Evolutionary conservation across 2,329 filamentous ascomycete genomes (phyloP), one percentile per base, ranked within the genome.

Genomic region (Didymella keratinophila): DNA sequence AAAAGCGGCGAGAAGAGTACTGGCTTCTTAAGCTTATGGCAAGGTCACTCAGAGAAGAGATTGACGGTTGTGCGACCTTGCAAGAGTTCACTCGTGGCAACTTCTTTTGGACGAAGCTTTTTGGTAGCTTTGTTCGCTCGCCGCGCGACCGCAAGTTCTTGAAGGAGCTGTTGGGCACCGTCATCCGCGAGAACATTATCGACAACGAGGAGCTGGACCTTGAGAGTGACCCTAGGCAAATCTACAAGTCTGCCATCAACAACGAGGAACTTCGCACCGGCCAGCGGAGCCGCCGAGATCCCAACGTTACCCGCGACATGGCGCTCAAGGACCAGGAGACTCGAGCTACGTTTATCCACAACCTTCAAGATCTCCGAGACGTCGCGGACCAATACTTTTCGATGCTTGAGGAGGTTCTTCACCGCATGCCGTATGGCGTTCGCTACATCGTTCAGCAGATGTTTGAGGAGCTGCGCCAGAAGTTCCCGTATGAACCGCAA

Each of bases 241-340:
- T 99, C 56, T 98, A 99, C 78, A 87, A 91, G 41, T 95, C 93
- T 5, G 89, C 92, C 14, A 96, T 99, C 79, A 98, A 96, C 80
- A 97, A 99, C 69, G 94, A 98, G 77, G 95, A 99, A 78, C 86
- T 99, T 23, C 89, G 92, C 18, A 99, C 95, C 0, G 95, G 95
- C 4, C 87, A 88, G 64, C 87, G 92, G 20, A 97, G 93, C 74
- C 86, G 86, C 48, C 86, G 95, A 62, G 90, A 88, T 32, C 87
- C 92, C 14, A 93, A 97, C 66, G 89, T 99, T 32, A 90, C 92
- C 0, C 87, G 93, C 62, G 95, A 99, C 74, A 84, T 96, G 67
- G 95, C 95, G n/a, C 97, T 99, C 75, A 89, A 93, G 67, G 95
- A 99, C 71, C 89, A 89, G 0, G 95, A 99, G 77, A 98, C 95